phyloP scores from a whole-genome alignment of 352 stramenopile species.

The Pythium oligandrum region DNA sequence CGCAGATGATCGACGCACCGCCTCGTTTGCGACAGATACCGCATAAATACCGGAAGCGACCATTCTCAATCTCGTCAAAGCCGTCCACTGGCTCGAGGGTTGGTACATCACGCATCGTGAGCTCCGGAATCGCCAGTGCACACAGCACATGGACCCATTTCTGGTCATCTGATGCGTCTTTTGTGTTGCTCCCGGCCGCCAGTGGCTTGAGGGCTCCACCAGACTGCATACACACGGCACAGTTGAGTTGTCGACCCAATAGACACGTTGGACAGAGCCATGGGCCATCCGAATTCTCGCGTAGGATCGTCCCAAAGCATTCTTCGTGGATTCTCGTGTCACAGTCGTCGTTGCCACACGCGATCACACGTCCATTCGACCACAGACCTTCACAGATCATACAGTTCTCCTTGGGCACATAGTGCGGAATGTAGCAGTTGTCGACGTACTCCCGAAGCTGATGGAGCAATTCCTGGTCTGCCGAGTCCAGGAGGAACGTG shows the following conservation, averaged over 20 bases:
- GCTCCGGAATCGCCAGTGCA: conserved; percentile 79
- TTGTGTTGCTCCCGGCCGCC: conserved; percentile 3
- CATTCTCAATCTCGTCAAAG: conserved; percentile 81
- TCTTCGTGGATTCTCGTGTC: conserved; percentile 71
- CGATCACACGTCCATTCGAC: conserved; percentile 65
- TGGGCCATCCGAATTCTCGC: conserved; percentile 39
- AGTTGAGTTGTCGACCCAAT: conserved; percentile 60
- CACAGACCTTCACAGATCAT: conserved; percentile 76
- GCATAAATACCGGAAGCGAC: conserved; percentile 76
- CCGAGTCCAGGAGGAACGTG: conserved; percentile 54
- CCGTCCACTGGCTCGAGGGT: conserved; percentile 80
- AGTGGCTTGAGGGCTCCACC: conserved; percentile 78
- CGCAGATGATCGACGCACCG: conserved; percentile 74
- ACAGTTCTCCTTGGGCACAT: conserved; percentile 71
- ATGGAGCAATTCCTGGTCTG: conserved; percentile 41
- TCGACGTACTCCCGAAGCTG: conserved; percentile 73
- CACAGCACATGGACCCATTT: conserved; percentile 86
- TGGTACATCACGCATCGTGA: conserved; percentile 77
- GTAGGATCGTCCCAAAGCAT: conserved; percentile 74
- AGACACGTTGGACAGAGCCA: conserved; percentile 80
- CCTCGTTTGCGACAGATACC: conserved; percentile 76
- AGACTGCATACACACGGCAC: conserved; percentile 72
- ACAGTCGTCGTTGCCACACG: conserved; percentile 68
- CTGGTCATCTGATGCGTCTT: conserved; percentile 31
- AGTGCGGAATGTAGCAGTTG: conserved; percentile 73